phyloP scores from a whole-genome alignment of 176 grass and related monocot species.

The Leersia perrieri region DNA sequence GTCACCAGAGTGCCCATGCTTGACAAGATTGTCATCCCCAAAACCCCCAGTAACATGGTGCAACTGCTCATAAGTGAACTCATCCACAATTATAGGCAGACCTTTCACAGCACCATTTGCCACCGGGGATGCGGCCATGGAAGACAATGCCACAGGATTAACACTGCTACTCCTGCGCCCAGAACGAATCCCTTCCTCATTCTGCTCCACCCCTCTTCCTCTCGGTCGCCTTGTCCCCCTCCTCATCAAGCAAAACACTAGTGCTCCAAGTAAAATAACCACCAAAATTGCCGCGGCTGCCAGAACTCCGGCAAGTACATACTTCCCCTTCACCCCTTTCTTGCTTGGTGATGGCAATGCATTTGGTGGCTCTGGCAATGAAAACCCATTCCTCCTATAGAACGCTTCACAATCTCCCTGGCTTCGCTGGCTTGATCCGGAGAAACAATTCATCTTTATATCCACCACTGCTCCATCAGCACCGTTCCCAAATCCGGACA shows the following conservation, averaged over 20 bases:
- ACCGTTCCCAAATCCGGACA: constrained; percentile 19
- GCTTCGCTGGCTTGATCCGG: constrained; percentile 48
- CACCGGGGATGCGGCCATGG: constrained; percentile 15
- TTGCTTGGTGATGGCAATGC: constrained; percentile 12
- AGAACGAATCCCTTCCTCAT: constrained; percentile 44
- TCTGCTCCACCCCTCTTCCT: constrained; percentile 40
- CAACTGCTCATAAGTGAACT: constrained; percentile 72
- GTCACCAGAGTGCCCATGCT: constrained; percentile 65
- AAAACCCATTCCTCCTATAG: constrained; percentile 45
- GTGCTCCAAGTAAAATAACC: constrained; percentile 12
- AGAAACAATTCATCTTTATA: constrained; percentile 62
- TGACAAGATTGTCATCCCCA: constrained; percentile 56
- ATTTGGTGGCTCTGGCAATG: constrained; percentile 18
- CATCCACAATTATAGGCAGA: constrained; percentile 28
- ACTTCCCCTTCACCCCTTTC: constrained; percentile 43
- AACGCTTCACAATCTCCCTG: constrained; percentile 53
- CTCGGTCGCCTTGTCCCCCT: constrained; percentile 20
- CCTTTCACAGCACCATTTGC: constrained; percentile 29
- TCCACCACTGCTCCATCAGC: constrained; percentile 12
- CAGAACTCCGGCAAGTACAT: constrained; percentile 50
- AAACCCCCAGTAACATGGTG: constrained; percentile 55
- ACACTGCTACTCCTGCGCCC: constrained; percentile 51
- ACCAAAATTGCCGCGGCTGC: constrained; percentile 37
- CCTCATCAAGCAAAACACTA: constrained; percentile 46
- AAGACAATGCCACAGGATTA: constrained; percentile 49